Evolutionary conservation across 2,329 filamentous ascomycete species (phyloP).

Genomic region (Sporothrix pallida): DNA sequence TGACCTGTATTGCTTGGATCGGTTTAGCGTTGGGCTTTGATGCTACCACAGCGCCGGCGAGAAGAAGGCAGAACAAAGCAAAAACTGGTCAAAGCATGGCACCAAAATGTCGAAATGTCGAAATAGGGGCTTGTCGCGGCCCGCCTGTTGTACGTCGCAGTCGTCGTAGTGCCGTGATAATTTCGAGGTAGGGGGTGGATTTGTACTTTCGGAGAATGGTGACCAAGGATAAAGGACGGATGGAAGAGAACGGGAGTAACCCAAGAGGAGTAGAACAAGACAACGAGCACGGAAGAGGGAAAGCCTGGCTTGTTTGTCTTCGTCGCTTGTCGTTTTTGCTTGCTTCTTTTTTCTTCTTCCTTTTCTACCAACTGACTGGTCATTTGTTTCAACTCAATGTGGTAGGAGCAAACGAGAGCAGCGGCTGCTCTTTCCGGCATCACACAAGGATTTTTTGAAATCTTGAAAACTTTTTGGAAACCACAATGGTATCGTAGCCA

Average conservation of each 20-base stretch:
- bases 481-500: not conserved
- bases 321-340: not conserved
- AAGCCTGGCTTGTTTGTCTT: not conserved
- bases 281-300: conserved; percentile 1
- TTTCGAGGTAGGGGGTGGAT: conserved; percentile 17
- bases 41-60: conserved; percentile 6
- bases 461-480: too few relatives aligned
- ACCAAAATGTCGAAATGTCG: not conserved
- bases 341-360: not conserved
- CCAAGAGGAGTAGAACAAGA: not conserved
- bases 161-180: conserved; percentile 15
- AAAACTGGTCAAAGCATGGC: not conserved
- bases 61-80: not conserved
- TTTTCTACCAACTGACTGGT: not conserved
- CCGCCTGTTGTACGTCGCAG: conserved; percentile 21
- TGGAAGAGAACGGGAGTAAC: not conserved
- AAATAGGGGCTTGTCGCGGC: conserved; percentile 16
- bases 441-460: not conserved
- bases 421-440: not conserved
- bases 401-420: conserved; percentile 24
- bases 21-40: conserved; percentile 29
- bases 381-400: conserved; percentile 18
- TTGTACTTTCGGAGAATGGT: not conserved
- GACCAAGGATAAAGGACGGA: not conserved
- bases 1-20: conserved; percentile 4